These are phyloP conservation scores for Pleurostoma richardsiae DNA, from an alignment of 2,329 filamentous ascomycete genomes.

Conservation along the genomic window DNA sequence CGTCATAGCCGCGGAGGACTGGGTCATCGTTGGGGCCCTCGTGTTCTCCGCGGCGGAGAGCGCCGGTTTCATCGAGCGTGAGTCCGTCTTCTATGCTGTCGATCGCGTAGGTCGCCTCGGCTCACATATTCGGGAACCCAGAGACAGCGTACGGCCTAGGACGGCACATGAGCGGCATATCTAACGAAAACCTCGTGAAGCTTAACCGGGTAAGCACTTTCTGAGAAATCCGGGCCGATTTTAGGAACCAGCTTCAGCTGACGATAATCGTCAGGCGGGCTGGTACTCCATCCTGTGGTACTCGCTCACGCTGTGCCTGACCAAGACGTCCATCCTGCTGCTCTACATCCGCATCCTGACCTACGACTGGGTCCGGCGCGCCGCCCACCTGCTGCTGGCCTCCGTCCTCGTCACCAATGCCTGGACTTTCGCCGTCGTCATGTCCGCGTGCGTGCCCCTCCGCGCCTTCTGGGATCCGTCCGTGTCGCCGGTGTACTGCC, in stretches of 20 bases:
- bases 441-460: conserved; percentile 16
- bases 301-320: conserved; percentile 12
- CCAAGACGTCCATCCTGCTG: conserved; percentile 18
- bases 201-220: too few species aligned
- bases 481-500: conserved; percentile 3
- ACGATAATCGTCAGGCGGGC: conserved; percentile 1
- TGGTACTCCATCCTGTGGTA: conserved; percentile 15
- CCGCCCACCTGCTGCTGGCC: conserved; percentile 8
- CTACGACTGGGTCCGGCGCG: conserved; percentile 14
- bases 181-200: too few species aligned
- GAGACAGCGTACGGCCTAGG: conserved; percentile 2
- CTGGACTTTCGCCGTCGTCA: conserved; percentile 9
- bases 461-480: conserved; percentile 10
- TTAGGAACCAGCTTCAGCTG: too few species aligned
- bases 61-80: conserved; percentile 1
- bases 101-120: not conserved
- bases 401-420: conserved; percentile 11
- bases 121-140: not conserved
- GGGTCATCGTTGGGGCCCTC: conserved; percentile 22
- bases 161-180: not conserved
- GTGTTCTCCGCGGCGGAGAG: conserved; percentile 11
- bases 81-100: not conserved
- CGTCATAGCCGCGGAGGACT: conserved; percentile 25
- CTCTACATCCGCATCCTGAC: conserved; percentile 18
- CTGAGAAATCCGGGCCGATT: too few species aligned